Percentiles rank a stretch among this genome's conserved stretches.
Evolutionary conservation across 495 filamentous ascomycete species (phyloP).

Genomic region (Penicillium canescens): DNA sequence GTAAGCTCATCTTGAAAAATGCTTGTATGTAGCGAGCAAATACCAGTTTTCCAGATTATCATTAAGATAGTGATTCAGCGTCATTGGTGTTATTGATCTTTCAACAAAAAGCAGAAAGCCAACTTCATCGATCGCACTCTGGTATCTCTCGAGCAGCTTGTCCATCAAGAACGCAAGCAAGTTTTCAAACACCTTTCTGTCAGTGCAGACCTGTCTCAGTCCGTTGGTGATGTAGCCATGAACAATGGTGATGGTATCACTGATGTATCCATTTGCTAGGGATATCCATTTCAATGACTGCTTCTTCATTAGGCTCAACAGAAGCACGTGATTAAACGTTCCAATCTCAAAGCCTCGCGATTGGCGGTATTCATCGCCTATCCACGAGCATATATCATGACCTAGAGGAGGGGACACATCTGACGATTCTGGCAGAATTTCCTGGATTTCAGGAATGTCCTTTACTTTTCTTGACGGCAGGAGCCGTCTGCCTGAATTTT

Average conservation of each 20-base stretch:
- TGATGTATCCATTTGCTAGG: constrained; percentile 49
- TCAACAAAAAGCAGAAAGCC: constrained; percentile 52
- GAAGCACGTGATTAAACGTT: constrained; percentile 38
- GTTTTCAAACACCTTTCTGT: constrained; percentile 35
- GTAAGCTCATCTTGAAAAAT: no score
- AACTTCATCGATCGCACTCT: constrained; percentile 40
- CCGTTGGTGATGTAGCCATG: constrained; percentile 47
- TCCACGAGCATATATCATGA: constrained; percentile 32
- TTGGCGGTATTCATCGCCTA: constrained; percentile 23
- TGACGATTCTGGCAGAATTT: constrained; percentile 16
- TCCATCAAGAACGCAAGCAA: constrained; percentile 45
- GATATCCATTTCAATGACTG: constrained; percentile 56
- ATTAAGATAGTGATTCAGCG: constrained; percentile 55
- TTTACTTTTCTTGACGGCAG: no score
- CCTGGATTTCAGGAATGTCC: constrained; percentile 12
- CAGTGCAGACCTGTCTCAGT: constrained; percentile 36
- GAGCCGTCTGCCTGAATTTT: background rate
- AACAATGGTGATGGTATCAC: constrained; percentile 41
- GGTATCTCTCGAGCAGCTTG: constrained; percentile 43
- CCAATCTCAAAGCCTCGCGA: constrained; percentile 42
- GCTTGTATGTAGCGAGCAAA: constrained; percentile 19
- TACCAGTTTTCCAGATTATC: constrained; percentile 46
- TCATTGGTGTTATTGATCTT: constrained; percentile 42
- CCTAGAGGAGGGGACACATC: background rate
- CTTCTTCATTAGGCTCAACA: constrained; percentile 49